Evolutionary conservation across 1,284 basidiomycete species (phyloP), one percentile per base, ranked within the genome.

Genomic region (Neolentinus lepideus): DNA sequence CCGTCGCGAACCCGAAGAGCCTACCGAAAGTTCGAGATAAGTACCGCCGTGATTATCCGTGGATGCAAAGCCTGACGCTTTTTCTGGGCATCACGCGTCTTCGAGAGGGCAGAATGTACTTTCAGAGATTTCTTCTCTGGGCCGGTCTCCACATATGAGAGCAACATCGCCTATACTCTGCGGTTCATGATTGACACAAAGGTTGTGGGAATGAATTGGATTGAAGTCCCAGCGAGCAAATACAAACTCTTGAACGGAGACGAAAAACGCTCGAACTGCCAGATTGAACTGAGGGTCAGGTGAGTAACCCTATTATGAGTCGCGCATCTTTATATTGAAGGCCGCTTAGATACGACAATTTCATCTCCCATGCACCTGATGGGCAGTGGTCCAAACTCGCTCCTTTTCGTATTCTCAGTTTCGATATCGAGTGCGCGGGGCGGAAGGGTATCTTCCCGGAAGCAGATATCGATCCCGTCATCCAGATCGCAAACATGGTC

Each of bases 401-500:
- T 0, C 94, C 94, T 0, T 73, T 98, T 1, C 85, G 94, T 12
- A 90, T 97, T 60, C 78, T 98, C 25, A 95, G 92, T 64, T 98
- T 98, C 63, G 94, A 98, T 81, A 97, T 98, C 62, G 94, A 98
- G 70, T 98, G 94, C 71, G 95, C 94, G 0, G 94, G 94, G 25
- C 79, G 95, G 21, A 97, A 97, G 65, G 94, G 94, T 47, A 90
- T 97, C 61, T 98, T 98, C 66, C 94, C 94, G 0, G 95, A 98
- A 66, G 79, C 94, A 1, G 75, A 86, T 14, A 71, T 81, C 24
- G 94, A 98, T 67, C 94, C 94, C 2, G 92, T 98, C 57, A 98
- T 98, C 63, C 94, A 98, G 65, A 97, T 98, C 57, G 94, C 94
- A 1, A 95, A 93, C 67, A 97, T 98, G 94, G 94, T 98, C 1